Percentiles rank a stretch among this genome's conserved stretches.
phyloP scores from a whole-genome alignment of 352 stramenopile genomes.

The Globisporangium cederbergense region DNA sequence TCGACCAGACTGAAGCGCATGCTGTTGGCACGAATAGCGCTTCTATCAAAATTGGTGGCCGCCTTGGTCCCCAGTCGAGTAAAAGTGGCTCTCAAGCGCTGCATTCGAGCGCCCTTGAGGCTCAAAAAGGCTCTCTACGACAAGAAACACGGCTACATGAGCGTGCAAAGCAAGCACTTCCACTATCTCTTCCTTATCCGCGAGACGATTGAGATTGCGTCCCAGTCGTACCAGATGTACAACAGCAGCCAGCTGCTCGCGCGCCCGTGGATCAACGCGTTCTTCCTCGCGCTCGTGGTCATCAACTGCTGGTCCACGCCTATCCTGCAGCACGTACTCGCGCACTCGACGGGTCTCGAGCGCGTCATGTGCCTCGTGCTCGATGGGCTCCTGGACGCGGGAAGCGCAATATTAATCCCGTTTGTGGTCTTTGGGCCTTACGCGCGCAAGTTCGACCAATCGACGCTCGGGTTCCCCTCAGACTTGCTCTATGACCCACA shows the following conservation, averaged over 20 bases:
- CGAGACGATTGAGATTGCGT: conserved; percentile 24
- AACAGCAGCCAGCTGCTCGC: conserved; percentile 16
- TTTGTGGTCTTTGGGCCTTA: conserved; percentile 20
- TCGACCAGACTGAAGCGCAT: not conserved
- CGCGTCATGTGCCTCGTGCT: conserved; percentile 25
- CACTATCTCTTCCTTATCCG: conserved; percentile 19
- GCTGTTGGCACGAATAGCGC: not conserved
- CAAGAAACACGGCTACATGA: conserved; percentile 17
- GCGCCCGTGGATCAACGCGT: conserved; percentile 19
- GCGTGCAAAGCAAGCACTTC: conserved; percentile 22
- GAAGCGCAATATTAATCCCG: conserved; percentile 26
- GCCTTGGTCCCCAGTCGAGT: conserved; percentile 4
- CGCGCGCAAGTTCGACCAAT: conserved; percentile 8
- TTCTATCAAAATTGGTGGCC: not conserved
- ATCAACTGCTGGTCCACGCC: conserved; percentile 21
- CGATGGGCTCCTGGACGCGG: conserved; percentile 26
- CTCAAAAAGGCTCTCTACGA: conserved; percentile 15
- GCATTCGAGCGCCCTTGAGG: not conserved
- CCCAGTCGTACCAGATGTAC: conserved; percentile 22
- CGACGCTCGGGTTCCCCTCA: conserved; percentile 9
- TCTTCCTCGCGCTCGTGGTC: conserved; percentile 20
- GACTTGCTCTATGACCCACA: conserved; percentile 20
- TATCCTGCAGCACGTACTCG: conserved; percentile 18
- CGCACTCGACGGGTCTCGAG: conserved; percentile 21
- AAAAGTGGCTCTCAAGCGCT: not conserved